Conservation (phyloP, 768 basidiomycete species). For the Leccinum disarticulatum region DNA sequence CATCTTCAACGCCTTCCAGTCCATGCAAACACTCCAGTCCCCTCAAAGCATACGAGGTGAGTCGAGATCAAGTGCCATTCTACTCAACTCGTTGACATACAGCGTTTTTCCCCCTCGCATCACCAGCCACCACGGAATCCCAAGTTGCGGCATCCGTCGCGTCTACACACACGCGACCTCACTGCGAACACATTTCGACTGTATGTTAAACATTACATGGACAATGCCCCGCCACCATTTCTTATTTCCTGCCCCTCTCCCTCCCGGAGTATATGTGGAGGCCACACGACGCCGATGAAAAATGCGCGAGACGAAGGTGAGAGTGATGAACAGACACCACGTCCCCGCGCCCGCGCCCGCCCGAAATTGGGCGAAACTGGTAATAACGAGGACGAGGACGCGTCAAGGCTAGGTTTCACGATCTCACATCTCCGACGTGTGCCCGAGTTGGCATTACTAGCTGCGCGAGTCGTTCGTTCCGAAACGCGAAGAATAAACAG, state of each 20-base stretch:
- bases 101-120: background rate
- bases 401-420: slow-evolving; percentile 51
- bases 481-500: slow-evolving; percentile 55
- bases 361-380: background rate
- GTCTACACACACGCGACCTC: slow-evolving; percentile 64
- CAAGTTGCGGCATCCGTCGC: slow-evolving; percentile 71
- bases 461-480: slow-evolving; percentile 60
- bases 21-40: slow-evolving; percentile 30
- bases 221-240: slow-evolving; percentile 40
- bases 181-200: slow-evolving; percentile 71
- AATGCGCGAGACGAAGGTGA: slow-evolving; percentile 12
- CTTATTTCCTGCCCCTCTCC: background rate
- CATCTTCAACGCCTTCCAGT: slow-evolving; percentile 31
- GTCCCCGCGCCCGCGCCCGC: slow-evolving; percentile 8
- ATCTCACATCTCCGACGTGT: slow-evolving; percentile 76
- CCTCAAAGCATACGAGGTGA: slow-evolving; percentile 12
- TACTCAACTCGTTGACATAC: background rate
- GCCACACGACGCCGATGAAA: slow-evolving; percentile 36
- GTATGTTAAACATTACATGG: slow-evolving; percentile 80
- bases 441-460: slow-evolving; percentile 66
- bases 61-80: background rate
- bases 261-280: slow-evolving; percentile 5
- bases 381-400: background rate
- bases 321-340: slow-evolving; percentile 15
- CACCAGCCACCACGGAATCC: slow-evolving; percentile 26